A percentile compares a stretch with the other conserved stretches of the same genome.
Conservation (phyloP, 2,329 filamentous ascomycete genomes). For the Aspergillus sp. region DNA sequence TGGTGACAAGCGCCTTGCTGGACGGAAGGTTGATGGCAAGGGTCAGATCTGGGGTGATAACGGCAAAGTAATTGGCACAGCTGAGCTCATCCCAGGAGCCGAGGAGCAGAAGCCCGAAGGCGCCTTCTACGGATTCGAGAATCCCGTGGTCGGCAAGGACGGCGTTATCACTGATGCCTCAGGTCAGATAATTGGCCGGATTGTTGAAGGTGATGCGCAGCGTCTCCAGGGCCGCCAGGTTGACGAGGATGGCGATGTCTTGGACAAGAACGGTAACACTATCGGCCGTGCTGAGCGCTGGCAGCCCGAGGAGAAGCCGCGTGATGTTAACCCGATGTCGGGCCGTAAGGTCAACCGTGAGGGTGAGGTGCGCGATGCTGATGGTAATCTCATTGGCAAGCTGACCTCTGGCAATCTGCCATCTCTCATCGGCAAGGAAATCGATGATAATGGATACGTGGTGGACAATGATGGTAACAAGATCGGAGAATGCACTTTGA, state of each 20-base stretch:
- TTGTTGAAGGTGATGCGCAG: slow-evolving; percentile 66
- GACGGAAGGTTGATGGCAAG: slow-evolving; percentile 63
- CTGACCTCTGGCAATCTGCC: slow-evolving; percentile 48
- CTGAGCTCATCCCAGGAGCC: slow-evolving; percentile 58
- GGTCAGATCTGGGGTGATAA: slow-evolving; percentile 66
- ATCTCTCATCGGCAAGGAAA: slow-evolving; percentile 44
- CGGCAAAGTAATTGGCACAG: slow-evolving; percentile 62
- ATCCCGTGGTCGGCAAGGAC: slow-evolving; percentile 59
- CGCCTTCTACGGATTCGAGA: slow-evolving; percentile 62
- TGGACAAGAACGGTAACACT: slow-evolving; percentile 67
- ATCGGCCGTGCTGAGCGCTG: slow-evolving; percentile 70
- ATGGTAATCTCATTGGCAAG: slow-evolving; percentile 50
- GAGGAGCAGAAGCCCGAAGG: slow-evolving; percentile 55
- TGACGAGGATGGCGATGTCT: slow-evolving; percentile 68
- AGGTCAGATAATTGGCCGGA: slow-evolving; percentile 51
- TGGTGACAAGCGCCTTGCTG: slow-evolving; percentile 60
- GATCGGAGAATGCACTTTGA: slow-evolving; percentile 63
- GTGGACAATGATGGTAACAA: slow-evolving; percentile 64
- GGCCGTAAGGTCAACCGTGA: slow-evolving; percentile 55
- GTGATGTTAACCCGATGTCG: slow-evolving; percentile 62
- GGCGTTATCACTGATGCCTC: slow-evolving; percentile 54
- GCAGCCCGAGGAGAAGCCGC: slow-evolving; percentile 60
- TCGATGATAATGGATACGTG: slow-evolving; percentile 56
- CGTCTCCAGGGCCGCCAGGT: slow-evolving; percentile 66
- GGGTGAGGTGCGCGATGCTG: slow-evolving; percentile 50